Percentiles rank a stretch among this genome's conserved stretches.
Conservation (phyloP, 768 basidiomycete species). For the Cystofilobasidium capitatum region DNA sequence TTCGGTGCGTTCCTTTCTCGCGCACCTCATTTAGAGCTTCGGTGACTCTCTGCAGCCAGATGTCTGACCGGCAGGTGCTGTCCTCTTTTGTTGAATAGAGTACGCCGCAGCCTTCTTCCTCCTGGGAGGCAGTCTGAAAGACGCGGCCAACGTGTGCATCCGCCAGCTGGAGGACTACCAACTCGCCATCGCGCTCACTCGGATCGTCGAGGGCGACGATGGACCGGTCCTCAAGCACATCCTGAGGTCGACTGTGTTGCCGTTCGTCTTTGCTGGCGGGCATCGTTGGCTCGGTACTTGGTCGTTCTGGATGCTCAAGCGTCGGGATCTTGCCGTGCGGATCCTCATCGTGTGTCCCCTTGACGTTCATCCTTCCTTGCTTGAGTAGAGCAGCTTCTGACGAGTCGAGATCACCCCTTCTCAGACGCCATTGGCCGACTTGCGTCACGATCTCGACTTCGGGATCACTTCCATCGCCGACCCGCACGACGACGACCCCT, state of each 20-base stretch:
- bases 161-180: slow-evolving; percentile 83
- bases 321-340: slow-evolving; percentile 79
- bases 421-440: slow-evolving; percentile 32
- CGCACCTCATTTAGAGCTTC: no score
- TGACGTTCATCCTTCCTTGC: background rate
- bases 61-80: background rate
- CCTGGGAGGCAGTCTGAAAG: slow-evolving; percentile 74
- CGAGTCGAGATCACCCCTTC: background rate
- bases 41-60: no score
- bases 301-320: slow-evolving; percentile 89
- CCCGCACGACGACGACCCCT: slow-evolving; percentile 87
- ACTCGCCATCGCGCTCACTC: slow-evolving; percentile 74
- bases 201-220: slow-evolving; percentile 70
- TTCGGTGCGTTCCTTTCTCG: slow-evolving; percentile 54
- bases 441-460: slow-evolving; percentile 22
- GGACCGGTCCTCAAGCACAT: slow-evolving; percentile 66
- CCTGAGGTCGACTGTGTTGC: slow-evolving; percentile 64
- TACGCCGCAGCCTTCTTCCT: slow-evolving; percentile 99
- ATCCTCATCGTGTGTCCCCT: slow-evolving; percentile 62
- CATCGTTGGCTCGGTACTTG: slow-evolving; percentile 91
- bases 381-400: no score
- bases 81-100: slow-evolving; percentile 46
- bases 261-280: slow-evolving; percentile 72
- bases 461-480: slow-evolving; percentile 50
- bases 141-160: slow-evolving; percentile 82